These are phyloP conservation scores for Trichoderma atroviride DNA, from an alignment of 2,329 filamentous ascomycete species.

Conservation along the genomic window DNA sequence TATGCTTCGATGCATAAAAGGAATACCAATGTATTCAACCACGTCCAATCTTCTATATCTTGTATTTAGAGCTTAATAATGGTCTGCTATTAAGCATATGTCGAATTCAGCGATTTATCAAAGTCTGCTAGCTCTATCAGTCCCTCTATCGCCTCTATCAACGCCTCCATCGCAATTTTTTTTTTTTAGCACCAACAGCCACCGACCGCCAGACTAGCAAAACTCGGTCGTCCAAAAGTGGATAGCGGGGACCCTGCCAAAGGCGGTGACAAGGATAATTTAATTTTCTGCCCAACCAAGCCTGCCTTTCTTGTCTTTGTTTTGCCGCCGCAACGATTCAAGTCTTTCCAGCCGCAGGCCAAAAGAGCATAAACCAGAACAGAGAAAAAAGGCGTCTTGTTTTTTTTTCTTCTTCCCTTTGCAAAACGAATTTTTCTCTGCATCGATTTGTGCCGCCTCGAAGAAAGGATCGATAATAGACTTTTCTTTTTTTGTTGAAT, in stretches of 20 bases:
- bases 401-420: not conserved
- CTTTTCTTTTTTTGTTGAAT: not conserved
- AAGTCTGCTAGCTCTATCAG: not conserved
- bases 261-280: slow-evolving; percentile 37
- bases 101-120: not conserved
- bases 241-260: slow-evolving; percentile 25
- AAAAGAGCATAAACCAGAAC: slow-evolving; percentile 8
- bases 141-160: not conserved
- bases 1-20: not conserved
- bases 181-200: slow-evolving; percentile 4
- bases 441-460: not conserved
- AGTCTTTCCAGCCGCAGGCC: slow-evolving; percentile 11
- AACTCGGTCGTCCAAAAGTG: slow-evolving; percentile 16
- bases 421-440: not conserved
- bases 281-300: slow-evolving; percentile 39
- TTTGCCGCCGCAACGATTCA: slow-evolving; percentile 8
- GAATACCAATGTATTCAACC: not conserved
- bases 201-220: slow-evolving; percentile 9
- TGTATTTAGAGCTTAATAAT: too few species aligned
- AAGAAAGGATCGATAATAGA: slow-evolving; percentile 3
- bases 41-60: too few species aligned
- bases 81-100: not conserved
- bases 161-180: not conserved
- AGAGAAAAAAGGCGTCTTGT: slow-evolving; percentile 1
- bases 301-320: slow-evolving; percentile 24